Conservation (phyloP, 2,329 filamentous ascomycete genomes). For the Didymella segeticola region DNA sequence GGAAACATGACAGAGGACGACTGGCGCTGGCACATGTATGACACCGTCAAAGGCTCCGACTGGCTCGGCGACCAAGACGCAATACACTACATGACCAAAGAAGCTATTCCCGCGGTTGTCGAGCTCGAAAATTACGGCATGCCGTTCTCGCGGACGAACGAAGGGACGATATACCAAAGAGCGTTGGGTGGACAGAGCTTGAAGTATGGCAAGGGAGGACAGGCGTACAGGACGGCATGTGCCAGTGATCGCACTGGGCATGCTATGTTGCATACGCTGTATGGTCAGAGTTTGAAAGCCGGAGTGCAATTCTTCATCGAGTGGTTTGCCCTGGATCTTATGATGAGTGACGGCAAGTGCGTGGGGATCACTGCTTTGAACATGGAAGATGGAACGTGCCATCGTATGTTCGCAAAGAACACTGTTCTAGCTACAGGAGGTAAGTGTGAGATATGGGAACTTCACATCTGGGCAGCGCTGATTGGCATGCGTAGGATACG, state of each 20-base stretch:
- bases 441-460: neutral
- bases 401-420: constrained; percentile 57
- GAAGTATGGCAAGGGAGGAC: constrained; percentile 57
- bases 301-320: constrained; percentile 60
- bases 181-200: constrained; percentile 57
- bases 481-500: constrained; percentile 47
- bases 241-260: constrained; percentile 58
- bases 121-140: constrained; percentile 64
- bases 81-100: constrained; percentile 66
- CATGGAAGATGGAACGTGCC: constrained; percentile 59
- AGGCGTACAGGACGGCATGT: constrained; percentile 57
- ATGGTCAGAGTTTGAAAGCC: constrained; percentile 57
- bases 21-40: constrained; percentile 68
- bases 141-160: constrained; percentile 58
- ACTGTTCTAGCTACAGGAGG: constrained; percentile 57
- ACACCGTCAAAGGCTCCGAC: constrained; percentile 65
- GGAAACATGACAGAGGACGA: constrained; percentile 64
- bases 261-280: constrained; percentile 59
- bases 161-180: constrained; percentile 57
- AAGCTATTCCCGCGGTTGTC: constrained; percentile 61
- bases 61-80: constrained; percentile 67
- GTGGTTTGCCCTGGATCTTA: constrained; percentile 57
- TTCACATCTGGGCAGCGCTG: too few relatives aligned
- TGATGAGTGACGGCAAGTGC: constrained; percentile 58
- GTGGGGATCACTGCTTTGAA: constrained; percentile 56